Evolutionary conservation across 805 yeast species (phyloP), one percentile per base, ranked within the genome.

Genomic region (Saccharomycopsis fodiens): DNA sequence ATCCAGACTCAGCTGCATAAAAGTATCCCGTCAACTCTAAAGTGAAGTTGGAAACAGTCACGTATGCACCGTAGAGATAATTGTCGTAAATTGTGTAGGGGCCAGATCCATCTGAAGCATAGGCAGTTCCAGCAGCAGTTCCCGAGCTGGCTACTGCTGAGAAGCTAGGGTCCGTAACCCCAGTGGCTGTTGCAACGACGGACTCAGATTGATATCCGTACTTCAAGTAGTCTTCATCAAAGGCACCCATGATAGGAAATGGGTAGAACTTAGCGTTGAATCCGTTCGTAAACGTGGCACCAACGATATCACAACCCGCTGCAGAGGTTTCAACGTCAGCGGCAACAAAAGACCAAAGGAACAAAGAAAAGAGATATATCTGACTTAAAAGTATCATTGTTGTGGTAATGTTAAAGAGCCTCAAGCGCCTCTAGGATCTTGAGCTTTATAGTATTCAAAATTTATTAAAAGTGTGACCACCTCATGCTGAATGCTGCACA

Each of bases 1-100:
- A 42, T 47, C 69, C 69, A 17, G 60, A 49, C 16, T 45, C 50
- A 5, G 52, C 41, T 13, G 69, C 62, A 16, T 37, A 31, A 48
- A 51, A 55, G 41, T 54, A 59, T 36, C 59, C 59, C 6, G 54
- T 53, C 30, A 55, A 41, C 37, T 55, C 59, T 49, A 57, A 47
- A 30, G 55, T 49, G 44, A 55, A 53, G 41, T 57, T 55, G 12
- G 57, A 31, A 21, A 54, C 39, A n/a, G 57, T 51, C 2, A 48
- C 36, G 2, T 38, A 15, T 1, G 13, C 15, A 17, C 48, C 51
- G 35, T 46, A 52, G 35, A 46, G 31, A 25, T 25, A 25, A n/a
- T n/a, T n/a, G n/a, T n/a, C n/a, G n/a, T n/a, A n/a, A n/a, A n/a
- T n/a, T n/a, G n/a, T n/a, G n/a, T n/a, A n/a, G n/a, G n/a, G n/a